Evolutionary conservation across 1,284 basidiomycete species (phyloP).

Genomic region (Papiliotrema fonsecae): DNA sequence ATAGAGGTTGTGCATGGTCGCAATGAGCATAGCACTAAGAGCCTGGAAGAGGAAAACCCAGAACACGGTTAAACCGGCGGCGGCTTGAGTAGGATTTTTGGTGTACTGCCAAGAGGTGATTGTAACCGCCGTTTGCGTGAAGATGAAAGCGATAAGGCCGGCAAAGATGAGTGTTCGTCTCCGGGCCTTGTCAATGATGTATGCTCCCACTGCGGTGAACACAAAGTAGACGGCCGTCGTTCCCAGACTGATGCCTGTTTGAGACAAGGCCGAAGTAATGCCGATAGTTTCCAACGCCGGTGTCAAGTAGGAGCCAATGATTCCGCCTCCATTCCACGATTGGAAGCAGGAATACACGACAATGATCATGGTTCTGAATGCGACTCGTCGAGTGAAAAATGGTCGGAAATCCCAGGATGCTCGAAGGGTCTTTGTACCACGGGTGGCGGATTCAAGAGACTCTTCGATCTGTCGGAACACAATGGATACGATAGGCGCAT

Average conservation of each 20-base stretch:
- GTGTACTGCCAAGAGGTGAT: conserved; percentile 1
- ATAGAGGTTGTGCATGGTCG: conserved; percentile 13
- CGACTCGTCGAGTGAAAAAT: conserved; percentile 6
- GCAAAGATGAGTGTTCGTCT: background rate
- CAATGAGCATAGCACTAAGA: conserved; percentile 3
- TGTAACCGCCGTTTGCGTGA: conserved; percentile 1
- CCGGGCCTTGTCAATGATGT: conserved; percentile 1
- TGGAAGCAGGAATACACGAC: conserved; percentile 9
- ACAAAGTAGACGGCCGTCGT: conserved; percentile 1
- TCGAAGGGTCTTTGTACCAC: conserved; percentile 4
- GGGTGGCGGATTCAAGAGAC: background rate
- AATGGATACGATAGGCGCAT: background rate
- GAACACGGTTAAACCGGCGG: background rate
- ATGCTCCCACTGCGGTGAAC: background rate
- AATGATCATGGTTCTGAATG: conserved; percentile 2
- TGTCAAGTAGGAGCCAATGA: background rate
- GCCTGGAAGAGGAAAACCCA: conserved; percentile 1
- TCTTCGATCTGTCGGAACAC: conserved; percentile 3
- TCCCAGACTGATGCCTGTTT: background rate
- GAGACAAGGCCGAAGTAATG: background rate
- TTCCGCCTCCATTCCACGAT: conserved; percentile 1
- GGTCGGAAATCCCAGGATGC: conserved; percentile 2
- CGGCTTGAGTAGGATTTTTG: background rate
- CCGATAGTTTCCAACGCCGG: conserved; percentile 1
- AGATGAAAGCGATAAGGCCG: background rate